Conservation (phyloP, 345 rosid species). For the Lepidium africanum region DNA sequence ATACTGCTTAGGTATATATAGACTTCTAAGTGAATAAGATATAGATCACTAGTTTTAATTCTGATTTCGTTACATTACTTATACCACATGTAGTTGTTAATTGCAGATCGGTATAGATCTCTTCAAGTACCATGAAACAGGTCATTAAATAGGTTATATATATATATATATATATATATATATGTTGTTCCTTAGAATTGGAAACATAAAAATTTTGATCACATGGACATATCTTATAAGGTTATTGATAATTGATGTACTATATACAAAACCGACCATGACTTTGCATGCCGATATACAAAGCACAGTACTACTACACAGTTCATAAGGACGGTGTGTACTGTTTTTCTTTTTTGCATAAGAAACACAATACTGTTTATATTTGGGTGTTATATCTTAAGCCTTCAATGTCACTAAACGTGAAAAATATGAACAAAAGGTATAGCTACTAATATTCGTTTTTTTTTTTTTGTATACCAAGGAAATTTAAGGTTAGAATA, state of each 20-base stretch:
- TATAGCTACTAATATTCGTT: neutral
- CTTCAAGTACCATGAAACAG: neutral
- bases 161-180: neutral
- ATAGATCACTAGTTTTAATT: neutral
- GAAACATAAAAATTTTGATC: neutral
- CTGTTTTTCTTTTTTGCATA: neutral
- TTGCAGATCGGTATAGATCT: neutral
- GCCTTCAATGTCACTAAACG: neutral
- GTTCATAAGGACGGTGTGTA: neutral
- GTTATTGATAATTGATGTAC: neutral
- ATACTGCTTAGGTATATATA: neutral
- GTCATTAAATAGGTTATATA: neutral
- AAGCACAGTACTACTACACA: constrained; percentile 8
- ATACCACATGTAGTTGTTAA: neutral
- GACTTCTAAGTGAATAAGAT: neutral
- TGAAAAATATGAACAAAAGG: neutral
- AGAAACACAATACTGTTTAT: neutral
- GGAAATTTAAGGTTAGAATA: too few species aligned
- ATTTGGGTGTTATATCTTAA: neutral
- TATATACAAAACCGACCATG: constrained; percentile 14
- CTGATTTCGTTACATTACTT: too few species aligned
- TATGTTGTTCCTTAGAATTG: neutral
- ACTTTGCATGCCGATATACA: constrained; percentile 3
- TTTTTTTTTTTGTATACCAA: too few species aligned
- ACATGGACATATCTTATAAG: constrained; percentile 3